Evolutionary conservation across 2,329 filamentous ascomycete species (phyloP).

Genomic region (Trichophyton simii): DNA sequence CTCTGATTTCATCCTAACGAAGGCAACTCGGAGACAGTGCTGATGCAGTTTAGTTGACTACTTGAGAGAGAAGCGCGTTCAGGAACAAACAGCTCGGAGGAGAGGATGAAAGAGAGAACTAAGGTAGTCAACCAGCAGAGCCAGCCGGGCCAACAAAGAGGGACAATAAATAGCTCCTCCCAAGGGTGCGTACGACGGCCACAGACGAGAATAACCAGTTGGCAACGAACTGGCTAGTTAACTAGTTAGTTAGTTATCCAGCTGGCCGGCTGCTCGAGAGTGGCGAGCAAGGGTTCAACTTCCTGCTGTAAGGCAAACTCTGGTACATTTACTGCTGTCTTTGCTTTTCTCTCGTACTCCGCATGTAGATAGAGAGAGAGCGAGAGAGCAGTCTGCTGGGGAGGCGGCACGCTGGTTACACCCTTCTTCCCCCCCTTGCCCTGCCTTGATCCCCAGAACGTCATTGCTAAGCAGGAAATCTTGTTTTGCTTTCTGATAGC

Average conservation of each 20-base stretch:
- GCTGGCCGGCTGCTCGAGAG: neutral
- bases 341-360: neutral
- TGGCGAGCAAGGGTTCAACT: neutral
- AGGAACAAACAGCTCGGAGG: neutral
- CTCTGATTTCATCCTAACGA: neutral
- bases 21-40: no score
- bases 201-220: no score
- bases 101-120: no score
- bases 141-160: neutral
- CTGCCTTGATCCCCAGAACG: neutral
- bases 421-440: neutral
- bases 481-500: neutral
- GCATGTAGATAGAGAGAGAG: neutral
- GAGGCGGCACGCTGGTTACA: neutral
- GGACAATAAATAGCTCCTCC: neutral
- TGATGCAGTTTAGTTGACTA: no score
- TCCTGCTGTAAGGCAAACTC: neutral
- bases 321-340: neutral
- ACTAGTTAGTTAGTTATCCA: no score
- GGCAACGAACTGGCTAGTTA: no score
- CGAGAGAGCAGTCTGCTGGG: neutral
- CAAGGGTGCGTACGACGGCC: neutral
- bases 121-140: neutral
- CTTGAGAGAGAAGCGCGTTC: no score
- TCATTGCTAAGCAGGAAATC: constrained; percentile 1